Base-by-base conservation (phyloP, 2,329 filamentous ascomycete species). In the Fusarium penzigii region DNA sequence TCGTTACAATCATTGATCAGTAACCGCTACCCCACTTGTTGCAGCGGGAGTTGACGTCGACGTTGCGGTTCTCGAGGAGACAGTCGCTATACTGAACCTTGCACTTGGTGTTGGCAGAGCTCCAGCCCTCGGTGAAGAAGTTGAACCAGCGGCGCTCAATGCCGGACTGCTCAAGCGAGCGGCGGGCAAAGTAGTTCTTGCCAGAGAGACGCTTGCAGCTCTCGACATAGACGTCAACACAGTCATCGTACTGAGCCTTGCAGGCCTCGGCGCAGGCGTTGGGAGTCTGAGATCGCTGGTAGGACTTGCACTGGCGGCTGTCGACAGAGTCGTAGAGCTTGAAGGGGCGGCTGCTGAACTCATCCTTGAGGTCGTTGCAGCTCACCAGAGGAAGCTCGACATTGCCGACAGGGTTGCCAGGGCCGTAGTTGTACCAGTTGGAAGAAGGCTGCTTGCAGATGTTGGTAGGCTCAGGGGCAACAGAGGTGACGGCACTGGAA, bases 341-440 rank as follows among this genome's bases (percentile, higher is more conserved):
- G 71, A 80, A 81, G 16, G 73, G 72, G 57, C 76, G 75, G 48
- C 59, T 59, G 29, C 59, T 56, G 58, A 71, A 78, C 55, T 81
- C 76, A 8, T 55, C 51, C 52, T 70, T 64, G 39, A 77, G 58
- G 58, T 83, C 79, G 67, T 82, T 84, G 73, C 81, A 84, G 20
- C 75, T 77, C 32, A 83, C 73, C 49, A 80, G 67, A 42, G 80
- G 81, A 47, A 83, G 68, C 17, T 71, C 68, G 48, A 84, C 81
- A 53, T 71, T 75, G 44, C 78, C 81, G 14, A 82, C 78, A 3
- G 78, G 75, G 46, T 74, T 85, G 36, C 86, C 82, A 2, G 87
- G 85, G 2, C 82, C 84, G 65, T 92, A 93, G 47, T 84, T 85
- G 59, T 79, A 82, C 65, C 80, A 78, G 59, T 82, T 80, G 70